Evolutionary conservation across 805 yeast genomes (phyloP), one percentile per base, ranked within the genome.

Genomic region (Starmerella apicola): DNA sequence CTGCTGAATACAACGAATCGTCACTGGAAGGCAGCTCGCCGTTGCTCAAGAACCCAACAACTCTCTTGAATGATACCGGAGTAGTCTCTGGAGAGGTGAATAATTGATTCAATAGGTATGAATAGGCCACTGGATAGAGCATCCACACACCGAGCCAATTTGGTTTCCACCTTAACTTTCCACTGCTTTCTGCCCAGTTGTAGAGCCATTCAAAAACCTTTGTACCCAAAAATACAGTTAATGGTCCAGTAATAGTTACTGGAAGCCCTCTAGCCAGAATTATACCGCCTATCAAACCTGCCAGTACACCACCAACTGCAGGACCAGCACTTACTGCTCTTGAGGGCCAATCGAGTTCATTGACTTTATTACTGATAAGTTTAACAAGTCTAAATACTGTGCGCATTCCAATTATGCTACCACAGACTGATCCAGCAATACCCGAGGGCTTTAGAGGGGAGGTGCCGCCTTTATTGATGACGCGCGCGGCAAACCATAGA

Each of bases 61-160:
- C 32, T 15, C 46, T 39, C 20, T 42, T 47, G 50, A 64, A 59
- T 27, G 50, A 46, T 18, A 39, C 35, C 1, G 68, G 64, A 20
- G 58, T 51, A 29, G 52, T 46, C 26, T 60, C 65, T 4, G 59
- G 62, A 36, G 60, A 54, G 38, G 54, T 50, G 26, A 61, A 46
- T 37, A 58, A 57, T 5, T 60, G 43, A 44, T 60, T 51, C 40
- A 64, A 55, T 36, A 64, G 56, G 51, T 64, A 66, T 13, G 60
- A 52, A 42, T 58, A 52, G 15, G 68, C 63, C 15, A 61, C 40
- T 3, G 68, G 68, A 49, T 64, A 60, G 39, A 64, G 50, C 29
- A 40, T 54, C 67, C 67, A 63, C 12, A 64, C 48, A 3, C 65
- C 66, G 36, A 53, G 58, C 48, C 51, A 60, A 43, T 48, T 61